Evolutionary conservation across 2,329 filamentous ascomycete species (phyloP).

Genomic region (Chaetomiaceae sp.): DNA sequence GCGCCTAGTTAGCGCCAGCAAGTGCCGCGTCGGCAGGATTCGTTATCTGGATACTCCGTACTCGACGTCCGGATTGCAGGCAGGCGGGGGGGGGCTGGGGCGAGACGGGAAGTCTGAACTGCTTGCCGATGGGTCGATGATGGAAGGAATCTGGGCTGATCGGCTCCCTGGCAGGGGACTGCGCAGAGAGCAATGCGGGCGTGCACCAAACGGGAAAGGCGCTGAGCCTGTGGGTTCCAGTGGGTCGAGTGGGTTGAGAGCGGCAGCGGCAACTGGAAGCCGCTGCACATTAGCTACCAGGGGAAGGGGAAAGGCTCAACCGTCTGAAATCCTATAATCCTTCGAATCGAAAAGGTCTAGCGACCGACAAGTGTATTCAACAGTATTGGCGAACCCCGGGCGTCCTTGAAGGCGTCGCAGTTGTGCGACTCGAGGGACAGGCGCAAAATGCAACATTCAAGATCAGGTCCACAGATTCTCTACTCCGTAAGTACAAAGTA

Average conservation of each 20-base stretch:
- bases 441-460: no score
- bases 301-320: no score
- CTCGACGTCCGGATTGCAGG: constrained; percentile 14
- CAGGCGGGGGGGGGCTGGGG: constrained; percentile 16
- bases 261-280: background rate
- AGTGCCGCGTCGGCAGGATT: constrained; percentile 17
- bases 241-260: background rate
- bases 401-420: no score
- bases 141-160: constrained; percentile 26
- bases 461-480: no score
- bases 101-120: constrained; percentile 12
- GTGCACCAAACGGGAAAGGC: constrained; percentile 19
- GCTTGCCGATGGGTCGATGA: constrained; percentile 24
- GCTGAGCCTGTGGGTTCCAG: constrained; percentile 14
- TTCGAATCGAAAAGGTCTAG: no score
- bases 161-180: constrained; percentile 8
- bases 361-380: no score
- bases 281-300: background rate
- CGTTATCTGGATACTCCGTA: constrained; percentile 15
- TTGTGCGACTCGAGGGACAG: no score
- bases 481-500: no score
- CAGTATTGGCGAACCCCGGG: no score
- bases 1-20: constrained; percentile 18
- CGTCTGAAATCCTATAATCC: no score
- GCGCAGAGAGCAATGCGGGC: constrained; percentile 14